phyloP scores from a whole-genome alignment of 2,329 filamentous ascomycete genomes.

The Fusarium proliferatum region DNA sequence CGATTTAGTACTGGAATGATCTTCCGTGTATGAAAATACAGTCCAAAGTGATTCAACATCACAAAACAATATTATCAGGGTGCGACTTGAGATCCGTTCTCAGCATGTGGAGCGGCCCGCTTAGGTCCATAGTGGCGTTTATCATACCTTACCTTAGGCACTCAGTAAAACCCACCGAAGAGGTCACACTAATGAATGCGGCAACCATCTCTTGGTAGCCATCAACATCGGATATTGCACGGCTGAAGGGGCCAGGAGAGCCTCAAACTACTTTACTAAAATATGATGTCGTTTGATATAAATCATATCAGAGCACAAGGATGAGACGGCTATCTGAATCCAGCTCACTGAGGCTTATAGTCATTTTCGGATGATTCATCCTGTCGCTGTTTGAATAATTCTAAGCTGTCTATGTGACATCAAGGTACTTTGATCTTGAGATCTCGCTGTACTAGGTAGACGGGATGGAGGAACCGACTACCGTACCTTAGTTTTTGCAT shows the following conservation, averaged over 20 bases:
- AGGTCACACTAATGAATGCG: constrained; percentile 18
- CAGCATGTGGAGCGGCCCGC: constrained; percentile 36
- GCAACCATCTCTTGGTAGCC: neutral
- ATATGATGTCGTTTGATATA: neutral
- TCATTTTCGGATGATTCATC: neutral
- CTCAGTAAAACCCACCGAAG: constrained; percentile 14
- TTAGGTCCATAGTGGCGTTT: constrained; percentile 26
- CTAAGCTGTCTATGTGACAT: neutral
- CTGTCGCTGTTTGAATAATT: neutral
- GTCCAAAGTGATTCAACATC: neutral
- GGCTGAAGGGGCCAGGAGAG: constrained; percentile 3
- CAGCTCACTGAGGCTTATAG: neutral
- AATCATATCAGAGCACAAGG: neutral
- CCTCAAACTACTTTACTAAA: constrained; percentile 2
- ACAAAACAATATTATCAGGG: constrained; percentile 20
- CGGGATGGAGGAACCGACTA: neutral
- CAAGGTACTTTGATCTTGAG: neutral
- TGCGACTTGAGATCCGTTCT: constrained; percentile 24
- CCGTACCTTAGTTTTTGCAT: neutral
- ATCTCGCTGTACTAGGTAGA: neutral
- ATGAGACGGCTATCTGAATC: neutral
- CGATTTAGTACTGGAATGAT: neutral
- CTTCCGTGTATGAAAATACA: neutral
- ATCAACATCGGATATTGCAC: constrained; percentile 14
- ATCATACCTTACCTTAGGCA: neutral